Percentiles rank a stretch among this genome's conserved stretches.
Conservation (phyloP, 345 rosid genomes). For the Geranium rotundifolium region DNA sequence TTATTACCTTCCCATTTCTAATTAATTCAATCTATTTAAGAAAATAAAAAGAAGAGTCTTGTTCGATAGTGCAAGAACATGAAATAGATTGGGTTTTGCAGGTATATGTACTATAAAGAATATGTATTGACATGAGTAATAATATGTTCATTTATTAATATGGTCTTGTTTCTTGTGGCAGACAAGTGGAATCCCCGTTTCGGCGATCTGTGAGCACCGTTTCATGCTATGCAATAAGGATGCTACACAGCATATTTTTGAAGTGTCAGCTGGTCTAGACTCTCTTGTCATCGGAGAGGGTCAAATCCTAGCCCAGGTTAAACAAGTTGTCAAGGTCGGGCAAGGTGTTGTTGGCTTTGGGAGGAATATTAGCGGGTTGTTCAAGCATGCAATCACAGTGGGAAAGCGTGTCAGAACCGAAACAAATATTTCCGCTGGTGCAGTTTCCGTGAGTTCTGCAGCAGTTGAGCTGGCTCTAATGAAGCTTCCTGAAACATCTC, state of each 20-base stretch:
- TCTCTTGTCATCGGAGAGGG: slow-evolving; percentile 78
- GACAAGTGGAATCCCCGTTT: slow-evolving; percentile 63
- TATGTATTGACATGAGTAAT: too few relatives aligned
- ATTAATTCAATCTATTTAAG: background rate
- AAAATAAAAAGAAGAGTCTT: background rate
- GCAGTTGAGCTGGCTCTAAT: slow-evolving; percentile 64
- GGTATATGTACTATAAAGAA: too few relatives aligned
- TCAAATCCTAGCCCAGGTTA: slow-evolving; percentile 76
- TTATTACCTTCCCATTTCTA: background rate
- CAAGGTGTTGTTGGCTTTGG: slow-evolving; percentile 73
- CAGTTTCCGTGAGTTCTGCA: slow-evolving; percentile 69
- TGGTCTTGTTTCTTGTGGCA: slow-evolving; percentile 20
- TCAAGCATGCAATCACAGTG: slow-evolving; percentile 62
- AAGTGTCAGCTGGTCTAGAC: slow-evolving; percentile 91
- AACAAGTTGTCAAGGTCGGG: slow-evolving; percentile 64
- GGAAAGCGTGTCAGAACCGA: slow-evolving; percentile 70
- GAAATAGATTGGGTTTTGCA: too few relatives aligned
- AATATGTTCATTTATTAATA: background rate
- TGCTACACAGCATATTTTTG: slow-evolving; percentile 75
- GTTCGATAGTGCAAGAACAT: too few relatives aligned
- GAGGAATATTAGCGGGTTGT: slow-evolving; percentile 56
- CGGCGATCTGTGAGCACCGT: slow-evolving; percentile 62
- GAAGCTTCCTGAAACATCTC: slow-evolving; percentile 50
- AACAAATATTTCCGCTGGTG: slow-evolving; percentile 64
- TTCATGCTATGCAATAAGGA: slow-evolving; percentile 78